Conservation (phyloP, 768 basidiomycete species). For the Leucogyrophana mollusca region DNA sequence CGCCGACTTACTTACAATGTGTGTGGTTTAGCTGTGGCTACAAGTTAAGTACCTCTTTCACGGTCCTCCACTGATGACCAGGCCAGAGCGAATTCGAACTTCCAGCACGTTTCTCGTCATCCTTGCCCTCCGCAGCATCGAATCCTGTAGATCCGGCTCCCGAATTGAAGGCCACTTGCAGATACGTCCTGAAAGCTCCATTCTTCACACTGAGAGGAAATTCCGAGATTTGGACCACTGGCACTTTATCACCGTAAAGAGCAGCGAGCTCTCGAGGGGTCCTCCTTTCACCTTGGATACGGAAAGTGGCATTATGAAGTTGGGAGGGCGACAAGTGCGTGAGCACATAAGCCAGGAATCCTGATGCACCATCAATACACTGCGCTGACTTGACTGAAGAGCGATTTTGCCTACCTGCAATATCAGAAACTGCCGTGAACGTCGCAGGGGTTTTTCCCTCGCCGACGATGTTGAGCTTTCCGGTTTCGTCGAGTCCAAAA, state of each 20-base stretch:
- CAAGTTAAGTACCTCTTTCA: constrained; percentile 15
- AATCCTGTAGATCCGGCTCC: constrained; percentile 19
- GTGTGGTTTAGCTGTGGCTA: no score
- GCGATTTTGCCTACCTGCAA: constrained; percentile 17
- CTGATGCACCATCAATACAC: constrained; percentile 3
- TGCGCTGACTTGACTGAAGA: neutral
- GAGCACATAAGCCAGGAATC: constrained; percentile 19
- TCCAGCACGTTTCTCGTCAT: constrained; percentile 20
- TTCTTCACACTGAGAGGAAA: constrained; percentile 6
- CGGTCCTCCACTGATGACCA: constrained; percentile 24
- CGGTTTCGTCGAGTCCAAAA: constrained; percentile 8
- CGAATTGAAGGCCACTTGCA: constrained; percentile 12
- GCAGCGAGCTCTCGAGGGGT: constrained; percentile 12
- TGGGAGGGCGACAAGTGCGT: constrained; percentile 11
- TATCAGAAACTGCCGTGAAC: constrained; percentile 21
- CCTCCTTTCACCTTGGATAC: constrained; percentile 17
- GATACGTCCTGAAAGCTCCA: constrained; percentile 13
- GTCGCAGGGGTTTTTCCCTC: constrained; percentile 20
- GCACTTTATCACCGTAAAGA: constrained; percentile 3
- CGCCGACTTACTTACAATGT: no score
- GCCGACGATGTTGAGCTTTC: constrained; percentile 20
- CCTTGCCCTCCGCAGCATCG: constrained; percentile 9
- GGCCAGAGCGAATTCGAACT: constrained; percentile 22
- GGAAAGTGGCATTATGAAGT: constrained; percentile 15
- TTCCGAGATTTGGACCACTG: neutral